phyloP scores from a whole-genome alignment of 331 rosid genomes.

The Quercus phellos region DNA sequence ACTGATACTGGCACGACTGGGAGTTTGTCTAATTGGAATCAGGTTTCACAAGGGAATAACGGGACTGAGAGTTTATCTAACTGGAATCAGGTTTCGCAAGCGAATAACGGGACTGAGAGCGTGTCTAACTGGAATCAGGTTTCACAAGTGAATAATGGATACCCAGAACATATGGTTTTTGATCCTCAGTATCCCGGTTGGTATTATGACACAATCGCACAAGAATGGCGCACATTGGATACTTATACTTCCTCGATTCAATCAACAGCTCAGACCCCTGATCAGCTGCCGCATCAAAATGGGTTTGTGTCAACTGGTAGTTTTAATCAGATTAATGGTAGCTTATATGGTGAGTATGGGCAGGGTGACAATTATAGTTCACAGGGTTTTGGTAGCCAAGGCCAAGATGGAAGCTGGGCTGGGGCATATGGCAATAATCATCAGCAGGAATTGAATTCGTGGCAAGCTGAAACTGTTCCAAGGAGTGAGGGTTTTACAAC shows the following conservation, averaged over 20 bases:
- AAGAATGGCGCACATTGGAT: constrained; percentile 71
- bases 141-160: constrained; percentile 59
- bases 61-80: constrained; percentile 45
- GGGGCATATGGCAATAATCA: constrained; percentile 30
- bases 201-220: constrained; percentile 74
- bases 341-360: constrained; percentile 31
- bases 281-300: constrained; percentile 39
- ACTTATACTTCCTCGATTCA: constrained; percentile 48
- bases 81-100: constrained; percentile 57
- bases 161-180: constrained; percentile 72
- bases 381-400: constrained; percentile 33
- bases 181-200: constrained; percentile 85
- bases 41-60: constrained; percentile 50
- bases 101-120: constrained; percentile 45
- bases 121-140: constrained; percentile 50
- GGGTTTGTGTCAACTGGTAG: constrained; percentile 34
- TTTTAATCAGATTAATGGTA: constrained; percentile 24
- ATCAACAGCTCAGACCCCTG: constrained; percentile 32
- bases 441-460: constrained; percentile 42
- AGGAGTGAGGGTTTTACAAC: constrained; percentile 24
- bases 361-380: constrained; percentile 39
- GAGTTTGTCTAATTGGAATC: constrained; percentile 44
- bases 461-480: constrained; percentile 33
- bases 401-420: constrained; percentile 43
- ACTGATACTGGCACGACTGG: constrained; percentile 49